A percentile compares a stretch with the other conserved stretches of the same genome.
Evolutionary conservation across 2,329 filamentous ascomycete species (phyloP).

Genomic region (Alternaria gansuensis): DNA sequence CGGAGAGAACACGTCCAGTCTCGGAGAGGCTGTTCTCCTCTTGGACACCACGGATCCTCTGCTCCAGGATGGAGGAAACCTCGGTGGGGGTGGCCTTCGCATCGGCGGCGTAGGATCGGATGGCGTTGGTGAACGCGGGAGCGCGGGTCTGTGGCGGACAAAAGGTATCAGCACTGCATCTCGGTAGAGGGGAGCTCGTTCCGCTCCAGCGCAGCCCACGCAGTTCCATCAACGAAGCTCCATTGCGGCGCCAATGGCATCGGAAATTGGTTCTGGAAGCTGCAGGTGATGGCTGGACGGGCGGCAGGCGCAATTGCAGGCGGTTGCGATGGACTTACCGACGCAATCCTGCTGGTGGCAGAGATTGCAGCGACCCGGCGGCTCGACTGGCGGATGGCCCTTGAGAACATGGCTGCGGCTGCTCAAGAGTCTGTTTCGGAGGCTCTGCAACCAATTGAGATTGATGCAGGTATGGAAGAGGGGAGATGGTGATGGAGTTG

Average conservation of each 20-base stretch:
- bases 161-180: constrained; percentile 59
- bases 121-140: constrained; percentile 77
- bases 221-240: constrained; percentile 44
- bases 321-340: constrained; percentile 76
- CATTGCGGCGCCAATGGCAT: constrained; percentile 52
- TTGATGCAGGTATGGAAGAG: constrained; percentile 54
- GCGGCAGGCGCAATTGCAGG: constrained; percentile 54
- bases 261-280: constrained; percentile 45
- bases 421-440: constrained; percentile 54
- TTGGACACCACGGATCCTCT: constrained; percentile 97
- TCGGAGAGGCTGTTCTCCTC: constrained; percentile 96
- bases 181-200: constrained; percentile 48
- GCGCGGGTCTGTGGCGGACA: constrained; percentile 76
- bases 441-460: constrained; percentile 57
- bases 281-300: constrained; percentile 44
- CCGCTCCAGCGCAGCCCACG: constrained; percentile 54
- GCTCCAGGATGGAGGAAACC: constrained; percentile 99
- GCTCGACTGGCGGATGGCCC: constrained; percentile 95
- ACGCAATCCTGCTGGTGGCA: constrained; percentile 88
- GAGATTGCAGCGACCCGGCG: constrained; percentile 94
- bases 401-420: constrained; percentile 85
- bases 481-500: constrained; percentile 53
- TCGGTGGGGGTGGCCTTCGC: constrained; percentile 96
- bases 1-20: constrained; percentile 97
- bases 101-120: constrained; percentile 89